These are phyloP conservation scores for Pseudogymnoascus sp. DNA, from an alignment of 2,329 filamentous ascomycete species.

Conservation along the genomic window DNA sequence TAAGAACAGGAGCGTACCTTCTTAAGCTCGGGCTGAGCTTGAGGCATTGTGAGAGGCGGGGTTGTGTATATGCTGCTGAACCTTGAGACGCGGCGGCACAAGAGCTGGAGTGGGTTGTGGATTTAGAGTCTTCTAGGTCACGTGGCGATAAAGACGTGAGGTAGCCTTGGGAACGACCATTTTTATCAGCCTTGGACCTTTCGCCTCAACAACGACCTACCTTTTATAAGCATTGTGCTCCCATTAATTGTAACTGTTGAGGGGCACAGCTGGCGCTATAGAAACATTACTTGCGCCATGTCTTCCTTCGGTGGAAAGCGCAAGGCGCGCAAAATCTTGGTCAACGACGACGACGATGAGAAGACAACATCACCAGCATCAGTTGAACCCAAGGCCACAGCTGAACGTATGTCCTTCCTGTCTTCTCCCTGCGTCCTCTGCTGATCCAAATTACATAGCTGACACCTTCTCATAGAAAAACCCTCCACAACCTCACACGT, in stretches of 20 bases:
- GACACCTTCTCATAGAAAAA: constrained; percentile 18
- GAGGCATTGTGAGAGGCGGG: constrained; percentile 60
- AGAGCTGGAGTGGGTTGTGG: constrained; percentile 5
- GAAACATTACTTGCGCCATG: constrained; percentile 14
- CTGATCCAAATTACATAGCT: constrained; percentile 24
- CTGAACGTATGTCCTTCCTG: constrained; percentile 19
- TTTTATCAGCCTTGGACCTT: neutral
- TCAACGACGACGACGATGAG: constrained; percentile 55
- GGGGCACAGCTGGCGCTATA: neutral
- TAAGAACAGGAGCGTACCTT: constrained; percentile 54
- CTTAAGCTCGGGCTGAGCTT: constrained; percentile 97
- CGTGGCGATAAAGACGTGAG: constrained; percentile 20
- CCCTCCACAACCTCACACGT: constrained; percentile 29
- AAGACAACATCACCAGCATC: constrained; percentile 16
- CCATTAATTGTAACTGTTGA: neutral
- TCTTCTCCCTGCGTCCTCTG: constrained; percentile 17
- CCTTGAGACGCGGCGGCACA: constrained; percentile 1
- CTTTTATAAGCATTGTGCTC: neutral
- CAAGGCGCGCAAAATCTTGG: constrained; percentile 70
- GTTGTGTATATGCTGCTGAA: constrained; percentile 10
- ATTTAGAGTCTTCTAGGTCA: constrained; percentile 15
- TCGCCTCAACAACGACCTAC: neutral
- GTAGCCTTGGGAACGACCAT: constrained; percentile 6
- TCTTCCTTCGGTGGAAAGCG: constrained; percentile 44
- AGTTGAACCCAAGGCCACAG: constrained; percentile 14